phyloP scores from a whole-genome alignment of 352 stramenopile genomes.

The Phytopythium boreale region DNA sequence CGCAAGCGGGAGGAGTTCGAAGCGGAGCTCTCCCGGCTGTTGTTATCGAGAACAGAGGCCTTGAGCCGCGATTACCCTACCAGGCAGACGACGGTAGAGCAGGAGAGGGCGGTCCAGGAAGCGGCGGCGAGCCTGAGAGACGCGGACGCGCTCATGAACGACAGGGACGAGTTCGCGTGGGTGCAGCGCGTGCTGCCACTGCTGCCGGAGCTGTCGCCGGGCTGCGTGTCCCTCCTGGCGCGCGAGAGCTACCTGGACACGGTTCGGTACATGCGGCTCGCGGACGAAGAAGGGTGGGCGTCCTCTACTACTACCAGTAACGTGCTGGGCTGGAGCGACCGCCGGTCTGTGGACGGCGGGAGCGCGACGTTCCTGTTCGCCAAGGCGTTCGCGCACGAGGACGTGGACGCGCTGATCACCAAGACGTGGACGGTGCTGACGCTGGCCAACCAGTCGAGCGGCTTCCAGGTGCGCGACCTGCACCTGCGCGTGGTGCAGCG shows the following conservation, averaged over 20 bases:
- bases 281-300: neutral
- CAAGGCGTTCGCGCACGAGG: slow-evolving; percentile 33
- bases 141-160: neutral
- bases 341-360: slow-evolving; percentile 18
- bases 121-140: neutral
- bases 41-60: neutral
- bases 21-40: neutral
- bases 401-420: slow-evolving; percentile 11
- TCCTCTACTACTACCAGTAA: neutral
- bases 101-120: neutral
- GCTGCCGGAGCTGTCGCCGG: slow-evolving; percentile 6
- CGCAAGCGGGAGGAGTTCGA: neutral
- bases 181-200: slow-evolving; percentile 5
- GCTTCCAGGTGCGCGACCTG: slow-evolving; percentile 24
- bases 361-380: slow-evolving; percentile 30
- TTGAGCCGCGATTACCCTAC: neutral
- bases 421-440: slow-evolving; percentile 33
- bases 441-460: slow-evolving; percentile 14
- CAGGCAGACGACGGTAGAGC: neutral
- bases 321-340: slow-evolving; percentile 34
- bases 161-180: slow-evolving; percentile 5
- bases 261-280: slow-evolving; percentile 4
- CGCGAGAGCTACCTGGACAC: slow-evolving; percentile 7
- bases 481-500: slow-evolving; percentile 38
- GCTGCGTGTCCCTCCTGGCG: neutral